Evolutionary conservation across 225 moss, liverwort and hornwort genomes (phyloP).

Genomic region (Thuidium tamariscinum): DNA sequence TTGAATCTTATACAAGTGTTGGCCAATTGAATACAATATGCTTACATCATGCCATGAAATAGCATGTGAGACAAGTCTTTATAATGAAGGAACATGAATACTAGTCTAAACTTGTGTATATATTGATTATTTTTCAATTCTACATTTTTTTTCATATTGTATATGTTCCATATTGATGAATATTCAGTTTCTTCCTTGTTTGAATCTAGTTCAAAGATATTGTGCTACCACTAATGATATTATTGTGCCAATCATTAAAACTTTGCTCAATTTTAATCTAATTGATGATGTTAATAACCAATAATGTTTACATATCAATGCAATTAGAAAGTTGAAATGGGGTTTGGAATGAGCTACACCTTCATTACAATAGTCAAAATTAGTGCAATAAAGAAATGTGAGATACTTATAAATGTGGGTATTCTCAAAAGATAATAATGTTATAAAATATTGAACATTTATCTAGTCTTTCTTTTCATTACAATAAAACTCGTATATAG

Average conservation of each 20-base stretch:
- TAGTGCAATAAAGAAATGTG: background rate
- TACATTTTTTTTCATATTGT: background rate
- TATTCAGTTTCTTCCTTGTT: background rate
- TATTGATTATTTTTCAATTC: background rate
- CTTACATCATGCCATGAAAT: background rate
- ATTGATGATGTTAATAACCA: background rate
- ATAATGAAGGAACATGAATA: background rate
- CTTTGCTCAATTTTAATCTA: background rate
- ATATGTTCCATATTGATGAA: background rate
- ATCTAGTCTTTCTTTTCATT: background rate
- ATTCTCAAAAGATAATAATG: background rate
- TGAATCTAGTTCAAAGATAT: background rate
- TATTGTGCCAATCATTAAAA: background rate
- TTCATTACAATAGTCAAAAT: background rate
- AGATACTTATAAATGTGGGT: background rate
- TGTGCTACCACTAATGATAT: background rate
- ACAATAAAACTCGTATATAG: background rate
- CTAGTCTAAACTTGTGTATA: background rate
- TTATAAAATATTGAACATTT: fast-evolving
- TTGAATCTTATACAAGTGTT: background rate
- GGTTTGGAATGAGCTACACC: background rate
- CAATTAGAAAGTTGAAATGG: background rate
- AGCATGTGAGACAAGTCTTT: background rate
- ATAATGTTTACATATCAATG: background rate
- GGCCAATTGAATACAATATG: background rate